Conservation (phyloP, 1,139 yeast species). For the Hanseniaspora uvarum region DNA sequence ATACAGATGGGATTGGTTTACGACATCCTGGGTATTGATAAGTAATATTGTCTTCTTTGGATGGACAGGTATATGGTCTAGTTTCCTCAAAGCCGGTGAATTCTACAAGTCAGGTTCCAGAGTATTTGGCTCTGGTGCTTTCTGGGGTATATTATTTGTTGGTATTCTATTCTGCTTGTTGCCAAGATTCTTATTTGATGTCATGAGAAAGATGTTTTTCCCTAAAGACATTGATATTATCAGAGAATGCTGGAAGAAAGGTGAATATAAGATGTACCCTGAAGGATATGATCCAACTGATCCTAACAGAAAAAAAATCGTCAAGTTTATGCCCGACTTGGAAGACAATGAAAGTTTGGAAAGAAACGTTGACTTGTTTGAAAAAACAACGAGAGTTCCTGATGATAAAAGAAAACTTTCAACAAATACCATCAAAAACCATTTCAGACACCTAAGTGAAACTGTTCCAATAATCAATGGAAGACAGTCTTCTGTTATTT, state of each 20-base stretch:
- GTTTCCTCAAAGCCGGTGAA: constrained; percentile 48
- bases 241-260: constrained; percentile 59
- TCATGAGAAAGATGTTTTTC: constrained; percentile 47
- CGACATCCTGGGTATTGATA: constrained; percentile 48
- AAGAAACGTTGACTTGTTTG: constrained; percentile 8
- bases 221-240: constrained; percentile 82
- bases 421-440: constrained; percentile 8
- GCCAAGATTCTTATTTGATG: constrained; percentile 65
- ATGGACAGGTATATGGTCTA: constrained; percentile 90
- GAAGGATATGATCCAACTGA: constrained; percentile 58
- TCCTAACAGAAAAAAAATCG: constrained; percentile 34
- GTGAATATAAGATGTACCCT: constrained; percentile 52
- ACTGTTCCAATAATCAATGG: constrained; percentile 14
- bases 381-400: constrained; percentile 9
- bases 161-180: constrained; percentile 63
- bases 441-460: constrained; percentile 15
- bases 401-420: neutral
- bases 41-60: constrained; percentile 61
- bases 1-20: constrained; percentile 90
- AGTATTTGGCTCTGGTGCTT: constrained; percentile 58
- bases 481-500: constrained; percentile 14
- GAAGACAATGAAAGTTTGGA: constrained; percentile 16
- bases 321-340: constrained; percentile 24
- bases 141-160: constrained; percentile 73
- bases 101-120: constrained; percentile 68